A percentile compares a stretch with the other conserved stretches of the same genome.
Evolutionary conservation across 2,329 filamentous ascomycete species (phyloP).

Genomic region (Aspergillus sp.): DNA sequence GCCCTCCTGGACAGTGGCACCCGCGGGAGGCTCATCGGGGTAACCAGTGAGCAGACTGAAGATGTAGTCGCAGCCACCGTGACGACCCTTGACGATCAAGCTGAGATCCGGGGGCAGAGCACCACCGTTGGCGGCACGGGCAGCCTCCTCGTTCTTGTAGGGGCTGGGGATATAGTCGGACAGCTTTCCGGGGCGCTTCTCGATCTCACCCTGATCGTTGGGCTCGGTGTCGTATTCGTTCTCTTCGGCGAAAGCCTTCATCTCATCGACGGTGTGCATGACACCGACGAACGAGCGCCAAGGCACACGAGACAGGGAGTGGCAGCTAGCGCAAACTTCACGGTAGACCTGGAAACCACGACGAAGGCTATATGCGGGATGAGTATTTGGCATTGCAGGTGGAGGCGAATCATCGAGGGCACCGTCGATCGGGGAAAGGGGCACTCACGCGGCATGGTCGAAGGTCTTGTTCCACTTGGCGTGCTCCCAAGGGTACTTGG

Average conservation of each 20-base stretch:
- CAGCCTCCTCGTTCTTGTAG: slow-evolving; percentile 99
- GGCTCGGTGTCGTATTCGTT: slow-evolving; percentile 98
- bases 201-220: slow-evolving; percentile 95
- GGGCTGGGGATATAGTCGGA: slow-evolving; percentile 93
- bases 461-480: slow-evolving; percentile 89
- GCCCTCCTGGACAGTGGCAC: slow-evolving; percentile 77
- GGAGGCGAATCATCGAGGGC: neutral
- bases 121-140: slow-evolving; percentile 96
- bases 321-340: slow-evolving; percentile 96
- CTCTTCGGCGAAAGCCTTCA: slow-evolving; percentile 94
- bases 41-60: slow-evolving; percentile 96
- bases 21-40: slow-evolving; percentile 91
- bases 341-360: slow-evolving; percentile 99
- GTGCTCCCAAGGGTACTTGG: slow-evolving; percentile 95
- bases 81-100: slow-evolving; percentile 94
- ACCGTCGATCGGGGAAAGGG: neutral
- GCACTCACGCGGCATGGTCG: slow-evolving; percentile 87
- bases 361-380: slow-evolving; percentile 67
- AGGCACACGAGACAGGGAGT: slow-evolving; percentile 90
- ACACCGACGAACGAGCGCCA: slow-evolving; percentile 89
- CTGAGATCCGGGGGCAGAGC: slow-evolving; percentile 95
- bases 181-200: slow-evolving; percentile 97
- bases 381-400: slow-evolving; percentile 4
- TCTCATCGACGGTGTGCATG: slow-evolving; percentile 94
- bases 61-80: slow-evolving; percentile 98